A percentile compares a stretch with the other conserved stretches of the same genome.
Evolutionary conservation across 2,329 filamentous ascomycete species (phyloP).

Genomic region (Alternaria incomplexa): DNA sequence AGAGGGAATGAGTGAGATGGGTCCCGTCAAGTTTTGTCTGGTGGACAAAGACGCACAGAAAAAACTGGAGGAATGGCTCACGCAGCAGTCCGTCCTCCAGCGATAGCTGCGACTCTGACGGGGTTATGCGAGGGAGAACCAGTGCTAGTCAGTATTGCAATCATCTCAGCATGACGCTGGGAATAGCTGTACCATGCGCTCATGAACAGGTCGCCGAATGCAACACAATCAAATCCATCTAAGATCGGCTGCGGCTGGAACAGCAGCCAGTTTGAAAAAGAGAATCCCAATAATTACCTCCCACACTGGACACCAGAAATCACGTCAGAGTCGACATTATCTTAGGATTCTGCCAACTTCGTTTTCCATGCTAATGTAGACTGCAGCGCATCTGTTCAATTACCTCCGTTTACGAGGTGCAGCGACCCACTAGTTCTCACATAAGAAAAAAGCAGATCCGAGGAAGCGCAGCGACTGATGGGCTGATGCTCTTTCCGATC

Average conservation of each 20-base stretch:
- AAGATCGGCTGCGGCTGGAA: not conserved
- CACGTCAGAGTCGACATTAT: not conserved
- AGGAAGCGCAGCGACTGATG: not conserved
- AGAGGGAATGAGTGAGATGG: constrained; percentile 29
- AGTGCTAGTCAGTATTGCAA: not conserved
- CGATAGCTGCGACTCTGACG: not conserved
- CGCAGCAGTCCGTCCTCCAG: constrained; percentile 7
- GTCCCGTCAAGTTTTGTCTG: constrained; percentile 32
- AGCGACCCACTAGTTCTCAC: not conserved
- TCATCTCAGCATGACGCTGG: not conserved
- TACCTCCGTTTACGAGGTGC: not conserved
- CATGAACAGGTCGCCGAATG: not conserved
- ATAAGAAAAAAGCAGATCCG: not conserved
- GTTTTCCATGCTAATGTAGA: not conserved
- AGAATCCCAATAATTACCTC: not conserved
- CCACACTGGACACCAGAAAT: not conserved
- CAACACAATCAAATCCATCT: not conserved
- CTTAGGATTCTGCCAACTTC: not conserved
- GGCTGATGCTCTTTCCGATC: not conserved
- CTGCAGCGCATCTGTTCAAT: not conserved
- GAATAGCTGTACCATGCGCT: not conserved
- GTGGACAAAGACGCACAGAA: constrained; percentile 33
- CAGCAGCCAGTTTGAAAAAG: not conserved
- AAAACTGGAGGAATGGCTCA: constrained; percentile 28
- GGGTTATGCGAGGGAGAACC: not conserved